A percentile compares a stretch with the other conserved stretches of the same genome.
Evolutionary conservation across 768 basidiomycete species (phyloP).

Genomic region (Agaricus blazei): DNA sequence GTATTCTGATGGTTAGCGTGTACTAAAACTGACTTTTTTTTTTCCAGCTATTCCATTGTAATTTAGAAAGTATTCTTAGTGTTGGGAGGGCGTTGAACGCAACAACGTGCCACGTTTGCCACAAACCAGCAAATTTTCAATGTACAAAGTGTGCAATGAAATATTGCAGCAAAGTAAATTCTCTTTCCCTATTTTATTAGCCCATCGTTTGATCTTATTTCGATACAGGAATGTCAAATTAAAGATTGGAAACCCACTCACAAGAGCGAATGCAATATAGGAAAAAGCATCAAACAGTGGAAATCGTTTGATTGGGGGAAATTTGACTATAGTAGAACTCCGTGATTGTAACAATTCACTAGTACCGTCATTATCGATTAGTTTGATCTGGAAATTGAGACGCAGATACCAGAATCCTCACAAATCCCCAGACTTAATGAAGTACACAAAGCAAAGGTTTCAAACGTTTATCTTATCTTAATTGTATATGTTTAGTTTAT

Average conservation of each 20-base stretch:
- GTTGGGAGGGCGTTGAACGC: not conserved
- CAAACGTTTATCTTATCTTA: not conserved
- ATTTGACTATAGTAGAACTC: not conserved
- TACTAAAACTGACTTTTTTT: too few species aligned
- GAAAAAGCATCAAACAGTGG: not conserved
- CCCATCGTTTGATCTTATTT: not conserved
- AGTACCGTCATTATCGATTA: too few species aligned
- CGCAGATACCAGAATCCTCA: too few species aligned
- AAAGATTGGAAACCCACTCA: slow-evolving; percentile 7
- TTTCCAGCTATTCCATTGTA: not conserved
- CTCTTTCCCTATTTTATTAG: too few species aligned
- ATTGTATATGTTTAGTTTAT: slow-evolving; percentile 4
- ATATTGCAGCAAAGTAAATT: slow-evolving; percentile 6
- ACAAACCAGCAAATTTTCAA: not conserved
- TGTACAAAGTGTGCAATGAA: slow-evolving; percentile 6
- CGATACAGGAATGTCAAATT: slow-evolving; percentile 5
- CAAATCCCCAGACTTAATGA: too few species aligned
- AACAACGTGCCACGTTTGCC: slow-evolving; percentile 4
- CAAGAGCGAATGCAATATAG: slow-evolving; percentile 5
- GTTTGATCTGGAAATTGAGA: too few species aligned
- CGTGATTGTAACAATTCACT: not conserved
- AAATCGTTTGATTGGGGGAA: slow-evolving; percentile 1
- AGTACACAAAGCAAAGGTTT: too few species aligned
- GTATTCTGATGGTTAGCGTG: too few species aligned
- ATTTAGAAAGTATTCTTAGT: not conserved